Base-by-base conservation (phyloP, 2,329 filamentous ascomycete genomes). In the Diaporthe nobilis region DNA sequence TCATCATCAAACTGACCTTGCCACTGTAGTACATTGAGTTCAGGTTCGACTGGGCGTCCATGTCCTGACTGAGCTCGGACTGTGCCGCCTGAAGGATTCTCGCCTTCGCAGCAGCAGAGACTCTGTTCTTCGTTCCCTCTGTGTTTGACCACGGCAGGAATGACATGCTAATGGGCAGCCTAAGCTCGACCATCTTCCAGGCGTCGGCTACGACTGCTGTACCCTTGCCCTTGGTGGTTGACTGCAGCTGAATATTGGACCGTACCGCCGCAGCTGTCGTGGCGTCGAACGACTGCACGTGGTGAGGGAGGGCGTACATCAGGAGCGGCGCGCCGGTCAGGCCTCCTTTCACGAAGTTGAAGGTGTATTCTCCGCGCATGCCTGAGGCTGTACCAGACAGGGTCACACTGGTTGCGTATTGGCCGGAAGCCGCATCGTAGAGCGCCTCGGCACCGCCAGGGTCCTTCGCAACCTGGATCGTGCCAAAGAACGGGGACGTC, bases 1-100 rank as follows among this genome's bases (percentile, higher is more conserved):
- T 22, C 9, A 17, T n/a, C 10, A 37, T 15, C 8, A 20, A n/a
- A 76, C 83, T 79, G 76, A 90, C 93, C 87, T 96, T 98, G 79
- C 97, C 97, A 79, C 94, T 94, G 83, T 93, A 98, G 84, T 98
- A 98, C 92, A 98, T 96, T 51, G 95, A 98, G 82, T 96, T 90
- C 49, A 94, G 86, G 78, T 97, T 91, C 7, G 92, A 91, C 81
- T 97, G 93, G 0, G 86, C 86, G n/a, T 87, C 84, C 84, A 98
- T 94, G 81, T 95, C 89, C 83, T 97, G 93, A 0, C 90, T 89
- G 0, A 98, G 86, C 82, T 99, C 97, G 28, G 88, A 89, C n/a
- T 88, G 87, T 1, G 95, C 94, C 12, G 92, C 87, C 1, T 88
- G 86, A 49, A 86, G 85, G 74, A 97, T 93, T 2, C 87, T 85